phyloP scores from a whole-genome alignment of 345 rosid species.

The Bretschneidera sinensis region DNA sequence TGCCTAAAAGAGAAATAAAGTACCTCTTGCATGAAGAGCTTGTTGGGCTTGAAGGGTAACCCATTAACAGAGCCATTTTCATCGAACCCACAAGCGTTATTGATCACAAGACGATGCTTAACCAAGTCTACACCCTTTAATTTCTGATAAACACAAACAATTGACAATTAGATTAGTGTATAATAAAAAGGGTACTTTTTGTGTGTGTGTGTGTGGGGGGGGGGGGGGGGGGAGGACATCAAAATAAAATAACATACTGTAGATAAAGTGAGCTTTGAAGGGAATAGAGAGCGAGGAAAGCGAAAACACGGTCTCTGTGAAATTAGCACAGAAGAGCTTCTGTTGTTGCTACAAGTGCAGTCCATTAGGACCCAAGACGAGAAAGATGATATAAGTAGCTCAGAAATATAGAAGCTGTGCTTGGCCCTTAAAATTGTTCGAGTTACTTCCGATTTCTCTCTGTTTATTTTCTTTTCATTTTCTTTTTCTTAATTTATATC shows the following conservation, averaged over 20 bases:
- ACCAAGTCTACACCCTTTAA: slow-evolving; percentile 32
- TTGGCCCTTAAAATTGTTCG: no score
- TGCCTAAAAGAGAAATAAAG: no score
- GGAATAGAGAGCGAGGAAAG: slow-evolving; percentile 8
- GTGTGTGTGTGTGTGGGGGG: no score
- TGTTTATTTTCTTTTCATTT: no score
- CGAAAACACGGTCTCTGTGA: slow-evolving; percentile 21
- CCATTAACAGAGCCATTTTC: slow-evolving; percentile 47
- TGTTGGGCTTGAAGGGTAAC: slow-evolving; percentile 46
- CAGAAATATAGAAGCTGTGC: no score
- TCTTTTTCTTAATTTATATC: no score
- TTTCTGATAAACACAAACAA: slow-evolving; percentile 31
- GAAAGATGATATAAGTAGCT: no score
- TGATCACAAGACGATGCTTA: slow-evolving; percentile 41
- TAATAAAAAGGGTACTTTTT: not conserved
- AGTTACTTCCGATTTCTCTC: no score
- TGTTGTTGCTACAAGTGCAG: slow-evolving; percentile 25
- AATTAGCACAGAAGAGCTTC: slow-evolving; percentile 20
- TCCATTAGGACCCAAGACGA: slow-evolving; percentile 20
- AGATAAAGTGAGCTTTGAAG: slow-evolving; percentile 17
- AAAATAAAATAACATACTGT: slow-evolving; percentile 13
- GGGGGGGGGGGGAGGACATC: no score
- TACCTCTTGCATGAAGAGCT: slow-evolving; percentile 90
- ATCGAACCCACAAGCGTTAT: slow-evolving; percentile 42
- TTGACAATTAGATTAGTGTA: not conserved